A percentile compares a stretch with the other conserved stretches of the same genome.
Conservation (phyloP, 768 basidiomycete genomes). For the Serendipita vermifera region DNA sequence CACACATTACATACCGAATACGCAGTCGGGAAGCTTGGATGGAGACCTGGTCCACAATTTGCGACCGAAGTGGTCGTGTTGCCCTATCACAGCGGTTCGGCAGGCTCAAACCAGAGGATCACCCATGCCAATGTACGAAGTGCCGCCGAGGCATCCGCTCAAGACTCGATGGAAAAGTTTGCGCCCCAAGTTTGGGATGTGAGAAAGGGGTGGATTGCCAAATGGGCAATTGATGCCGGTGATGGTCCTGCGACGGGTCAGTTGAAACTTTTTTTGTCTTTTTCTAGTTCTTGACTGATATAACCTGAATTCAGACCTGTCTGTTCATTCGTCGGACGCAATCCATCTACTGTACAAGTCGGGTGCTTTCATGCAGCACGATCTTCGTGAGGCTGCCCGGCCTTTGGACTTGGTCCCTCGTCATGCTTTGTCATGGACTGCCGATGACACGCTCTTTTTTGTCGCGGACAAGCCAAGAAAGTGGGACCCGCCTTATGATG, state of each 20-base stretch:
- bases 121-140: not conserved
- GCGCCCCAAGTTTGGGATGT: slow-evolving; percentile 79
- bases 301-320: too few relatives aligned
- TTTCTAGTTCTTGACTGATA: not conserved
- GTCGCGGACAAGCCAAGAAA: not conserved
- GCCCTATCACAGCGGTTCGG: slow-evolving; percentile 14
- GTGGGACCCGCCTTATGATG: slow-evolving; percentile 10
- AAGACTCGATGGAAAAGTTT: slow-evolving; percentile 32
- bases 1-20: slow-evolving; percentile 54
- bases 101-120: too few relatives aligned
- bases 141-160: slow-evolving; percentile 5
- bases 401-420: slow-evolving; percentile 59
- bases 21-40: slow-evolving; percentile 57
- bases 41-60: slow-evolving; percentile 71
- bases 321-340: too few relatives aligned
- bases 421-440: slow-evolving; percentile 52
- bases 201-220: slow-evolving; percentile 63
- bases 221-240: slow-evolving; percentile 55
- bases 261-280: slow-evolving; percentile 15
- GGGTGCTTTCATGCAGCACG: slow-evolving; percentile 68
- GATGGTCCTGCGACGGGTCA: slow-evolving; percentile 69
- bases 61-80: slow-evolving; percentile 33
- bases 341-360: slow-evolving; percentile 63
- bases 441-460: slow-evolving; percentile 15
- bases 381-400: slow-evolving; percentile 48